phyloP scores from a whole-genome alignment of 1,284 basidiomycete species.

The Microbotryum violaceum region DNA sequence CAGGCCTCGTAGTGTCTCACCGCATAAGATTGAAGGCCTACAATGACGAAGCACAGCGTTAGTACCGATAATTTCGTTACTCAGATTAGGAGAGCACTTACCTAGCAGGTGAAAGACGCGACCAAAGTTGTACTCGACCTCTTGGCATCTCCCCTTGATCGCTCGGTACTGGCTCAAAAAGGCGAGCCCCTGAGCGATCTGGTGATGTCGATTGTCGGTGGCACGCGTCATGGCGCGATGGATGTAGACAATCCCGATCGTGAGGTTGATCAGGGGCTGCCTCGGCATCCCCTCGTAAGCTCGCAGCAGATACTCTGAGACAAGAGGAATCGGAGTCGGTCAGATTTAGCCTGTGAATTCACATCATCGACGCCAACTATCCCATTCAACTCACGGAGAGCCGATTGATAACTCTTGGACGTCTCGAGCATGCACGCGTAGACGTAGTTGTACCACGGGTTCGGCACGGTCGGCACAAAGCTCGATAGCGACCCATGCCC shows the following conservation, averaged over 20 bases:
- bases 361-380: background rate
- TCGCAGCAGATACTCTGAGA: conserved; percentile 72
- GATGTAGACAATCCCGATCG: conserved; percentile 71
- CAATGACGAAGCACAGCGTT: background rate
- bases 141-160: conserved; percentile 46
- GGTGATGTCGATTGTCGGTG: conserved; percentile 85
- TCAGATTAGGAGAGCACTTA: conserved; percentile 37
- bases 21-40: conserved; percentile 71
- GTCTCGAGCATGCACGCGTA: conserved; percentile 81
- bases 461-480: conserved; percentile 56
- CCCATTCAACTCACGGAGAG: conserved; percentile 60
- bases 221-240: conserved; percentile 87
- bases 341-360: no score
- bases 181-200: conserved; percentile 69
- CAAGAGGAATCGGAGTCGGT: background rate
- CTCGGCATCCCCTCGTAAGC: conserved; percentile 75
- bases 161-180: conserved; percentile 70
- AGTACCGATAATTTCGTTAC: background rate
- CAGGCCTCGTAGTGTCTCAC: conserved; percentile 65
- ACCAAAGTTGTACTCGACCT: conserved; percentile 85
- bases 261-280: conserved; percentile 77
- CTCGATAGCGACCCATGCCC: background rate
- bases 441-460: conserved; percentile 65
- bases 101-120: conserved; percentile 84
- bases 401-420: conserved; percentile 79